A percentile compares a stretch with the other conserved stretches of the same genome.
Conservation (phyloP, 495 filamentous ascomycete species). For the Trichoderma asperelloides region DNA sequence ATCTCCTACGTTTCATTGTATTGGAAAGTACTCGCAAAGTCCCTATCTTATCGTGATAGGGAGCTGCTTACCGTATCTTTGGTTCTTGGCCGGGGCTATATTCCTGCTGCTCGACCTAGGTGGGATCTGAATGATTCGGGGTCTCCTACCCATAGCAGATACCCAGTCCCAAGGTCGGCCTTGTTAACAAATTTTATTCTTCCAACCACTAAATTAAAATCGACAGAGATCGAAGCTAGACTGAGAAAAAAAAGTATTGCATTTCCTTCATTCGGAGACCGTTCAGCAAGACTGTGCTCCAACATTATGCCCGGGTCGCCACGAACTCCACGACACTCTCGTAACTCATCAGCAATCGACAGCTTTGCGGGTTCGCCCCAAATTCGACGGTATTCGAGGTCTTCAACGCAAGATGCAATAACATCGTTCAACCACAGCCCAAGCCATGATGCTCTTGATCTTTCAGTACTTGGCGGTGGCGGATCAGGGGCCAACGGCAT, state of each 20-base stretch:
- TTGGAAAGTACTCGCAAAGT: neutral
- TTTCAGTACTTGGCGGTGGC: slow-evolving; percentile 40
- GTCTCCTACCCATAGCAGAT: neutral
- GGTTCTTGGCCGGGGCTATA: neutral
- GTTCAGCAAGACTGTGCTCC: neutral
- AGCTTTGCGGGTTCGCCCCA: neutral
- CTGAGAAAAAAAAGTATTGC: neutral
- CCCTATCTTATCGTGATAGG: neutral
- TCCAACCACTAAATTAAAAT: neutral
- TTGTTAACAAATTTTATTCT: neutral
- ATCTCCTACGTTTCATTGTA: neutral
- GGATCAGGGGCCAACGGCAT: slow-evolving; percentile 26
- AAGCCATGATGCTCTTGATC: slow-evolving; percentile 37
- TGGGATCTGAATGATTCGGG: neutral
- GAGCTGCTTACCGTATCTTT: slow-evolving; percentile 1
- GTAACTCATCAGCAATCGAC: slow-evolving; percentile 50
- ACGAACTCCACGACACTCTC: slow-evolving; percentile 55
- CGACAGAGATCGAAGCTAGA: neutral
- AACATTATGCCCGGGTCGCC: slow-evolving; percentile 36
- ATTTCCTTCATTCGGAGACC: neutral
- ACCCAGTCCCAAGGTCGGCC: neutral
- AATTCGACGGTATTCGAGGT: slow-evolving; percentile 30
- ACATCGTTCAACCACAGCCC: slow-evolving; percentile 47
- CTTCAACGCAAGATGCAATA: slow-evolving; percentile 50
- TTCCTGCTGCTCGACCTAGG: neutral